Percentiles rank a stretch among this genome's conserved stretches.
Conservation (phyloP, 1,139 yeast genomes). For the Suhomyces coccinellae region DNA sequence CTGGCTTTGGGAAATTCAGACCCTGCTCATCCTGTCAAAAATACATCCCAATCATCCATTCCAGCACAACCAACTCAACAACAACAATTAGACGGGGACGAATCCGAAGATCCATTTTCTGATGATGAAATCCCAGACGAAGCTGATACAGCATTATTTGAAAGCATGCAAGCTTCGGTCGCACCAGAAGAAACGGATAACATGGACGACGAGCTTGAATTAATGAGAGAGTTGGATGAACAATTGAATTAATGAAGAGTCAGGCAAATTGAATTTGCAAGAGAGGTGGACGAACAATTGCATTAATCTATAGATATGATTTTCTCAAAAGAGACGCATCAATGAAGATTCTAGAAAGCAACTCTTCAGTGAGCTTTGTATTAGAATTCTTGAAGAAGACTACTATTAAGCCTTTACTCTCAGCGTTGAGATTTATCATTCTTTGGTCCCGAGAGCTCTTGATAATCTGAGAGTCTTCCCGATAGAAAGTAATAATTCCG, state of each 20-base stretch:
- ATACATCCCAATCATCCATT: too few relatives aligned
- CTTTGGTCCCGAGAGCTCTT: neutral
- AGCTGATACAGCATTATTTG: neutral
- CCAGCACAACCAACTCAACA: neutral
- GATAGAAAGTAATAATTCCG: neutral
- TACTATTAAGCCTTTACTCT: conserved; percentile 56
- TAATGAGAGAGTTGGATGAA: conserved; percentile 41
- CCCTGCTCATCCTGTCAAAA: too few relatives aligned
- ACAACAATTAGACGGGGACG: conserved; percentile 4
- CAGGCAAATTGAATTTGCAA: conserved; percentile 43
- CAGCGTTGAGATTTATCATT: neutral
- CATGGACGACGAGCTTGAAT: conserved; percentile 34
- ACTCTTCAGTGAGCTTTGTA: conserved; percentile 37
- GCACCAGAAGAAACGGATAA: conserved; percentile 7
- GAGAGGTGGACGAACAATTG: conserved; percentile 32
- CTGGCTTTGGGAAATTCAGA: too few relatives aligned
- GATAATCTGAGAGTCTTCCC: conserved; percentile 24
- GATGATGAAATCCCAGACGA: neutral
- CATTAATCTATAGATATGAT: conserved; percentile 21
- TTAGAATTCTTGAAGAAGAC: conserved; percentile 44
- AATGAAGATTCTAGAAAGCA: conserved; percentile 48
- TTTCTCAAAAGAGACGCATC: conserved; percentile 42
- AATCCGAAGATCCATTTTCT: conserved; percentile 22
- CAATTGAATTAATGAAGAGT: conserved; percentile 20
- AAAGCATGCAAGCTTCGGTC: conserved; percentile 1